Percentiles rank a stretch among this genome's conserved stretches.
Evolutionary conservation across 768 basidiomycete genomes (phyloP).

Genomic region (Auricularia sp.): DNA sequence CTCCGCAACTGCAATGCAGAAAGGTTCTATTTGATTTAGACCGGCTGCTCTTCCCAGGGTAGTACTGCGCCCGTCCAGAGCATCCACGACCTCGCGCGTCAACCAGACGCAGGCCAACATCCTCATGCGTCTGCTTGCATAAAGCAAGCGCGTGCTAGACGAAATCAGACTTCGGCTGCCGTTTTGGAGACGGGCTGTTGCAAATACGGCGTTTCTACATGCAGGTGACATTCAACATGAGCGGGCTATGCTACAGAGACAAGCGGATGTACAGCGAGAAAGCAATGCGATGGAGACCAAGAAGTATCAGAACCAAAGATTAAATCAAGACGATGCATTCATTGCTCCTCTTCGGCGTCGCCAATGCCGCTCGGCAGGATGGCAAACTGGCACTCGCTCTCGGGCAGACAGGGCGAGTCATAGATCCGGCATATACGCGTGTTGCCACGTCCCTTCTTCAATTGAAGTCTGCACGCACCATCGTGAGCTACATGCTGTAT

Average conservation of each 20-base stretch:
- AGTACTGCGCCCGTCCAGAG: conserved; percentile 36
- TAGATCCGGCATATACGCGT: conserved; percentile 95
- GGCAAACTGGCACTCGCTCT: conserved; percentile 91
- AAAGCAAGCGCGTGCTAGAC: conserved; percentile 4
- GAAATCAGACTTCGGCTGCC: background rate
- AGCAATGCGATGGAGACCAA: background rate
- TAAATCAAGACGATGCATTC: background rate
- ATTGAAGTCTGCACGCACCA: conserved; percentile 50
- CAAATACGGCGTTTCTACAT: background rate
- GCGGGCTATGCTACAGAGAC: background rate
- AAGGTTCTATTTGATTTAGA: too few species aligned
- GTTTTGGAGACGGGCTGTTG: background rate
- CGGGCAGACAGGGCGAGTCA: conserved; percentile 94
- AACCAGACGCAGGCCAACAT: conserved; percentile 77
- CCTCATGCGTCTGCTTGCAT: conserved; percentile 74
- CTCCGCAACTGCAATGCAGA: too few species aligned
- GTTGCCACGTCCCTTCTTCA: conserved; percentile 86
- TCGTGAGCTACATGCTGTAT: background rate
- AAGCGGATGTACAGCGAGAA: background rate
- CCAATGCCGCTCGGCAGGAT: conserved; percentile 87
- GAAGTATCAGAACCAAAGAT: background rate
- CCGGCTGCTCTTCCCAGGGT: too few species aligned
- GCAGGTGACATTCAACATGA: background rate
- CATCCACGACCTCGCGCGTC: conserved; percentile 59
- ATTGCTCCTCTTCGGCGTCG: conserved; percentile 79